Conservation (phyloP, 306 rosid species). For the Luffa aegyptiaca region DNA sequence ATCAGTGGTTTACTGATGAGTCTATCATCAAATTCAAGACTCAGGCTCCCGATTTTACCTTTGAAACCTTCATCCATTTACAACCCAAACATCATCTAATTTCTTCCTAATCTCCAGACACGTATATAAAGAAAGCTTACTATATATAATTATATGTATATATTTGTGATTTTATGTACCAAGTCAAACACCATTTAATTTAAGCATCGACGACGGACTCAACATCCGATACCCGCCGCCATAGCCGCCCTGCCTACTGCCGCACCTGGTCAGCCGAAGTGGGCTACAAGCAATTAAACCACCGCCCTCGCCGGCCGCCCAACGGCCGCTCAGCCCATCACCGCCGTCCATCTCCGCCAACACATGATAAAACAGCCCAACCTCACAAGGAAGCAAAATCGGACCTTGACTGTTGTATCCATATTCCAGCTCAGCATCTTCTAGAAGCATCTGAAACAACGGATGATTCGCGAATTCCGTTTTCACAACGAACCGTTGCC, state of each 20-base stretch:
- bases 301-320: background rate
- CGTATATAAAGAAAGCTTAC: too few relatives aligned
- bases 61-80: too few relatives aligned
- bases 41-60: too few relatives aligned
- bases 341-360: constrained; percentile 39
- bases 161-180: background rate
- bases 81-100: background rate
- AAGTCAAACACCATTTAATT: background rate
- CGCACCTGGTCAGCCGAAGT: background rate
- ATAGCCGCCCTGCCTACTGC: background rate
- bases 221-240: constrained; percentile 6
- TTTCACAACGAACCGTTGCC: constrained; percentile 39
- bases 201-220: constrained; percentile 1
- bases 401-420: constrained; percentile 58
- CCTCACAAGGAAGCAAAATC: constrained; percentile 54
- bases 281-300: constrained; percentile 18
- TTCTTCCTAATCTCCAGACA: background rate
- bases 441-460: constrained; percentile 39
- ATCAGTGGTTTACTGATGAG: too few relatives aligned
- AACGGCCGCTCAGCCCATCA: background rate
- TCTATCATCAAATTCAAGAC: too few relatives aligned
- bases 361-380: constrained; percentile 37
- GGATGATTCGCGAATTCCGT: constrained; percentile 46
- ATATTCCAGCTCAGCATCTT: constrained; percentile 54
- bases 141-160: background rate